Evolutionary conservation across 1,284 basidiomycete genomes (phyloP), one percentile per base, ranked within the genome.

Genomic region (Trichosporon ovoides): DNA sequence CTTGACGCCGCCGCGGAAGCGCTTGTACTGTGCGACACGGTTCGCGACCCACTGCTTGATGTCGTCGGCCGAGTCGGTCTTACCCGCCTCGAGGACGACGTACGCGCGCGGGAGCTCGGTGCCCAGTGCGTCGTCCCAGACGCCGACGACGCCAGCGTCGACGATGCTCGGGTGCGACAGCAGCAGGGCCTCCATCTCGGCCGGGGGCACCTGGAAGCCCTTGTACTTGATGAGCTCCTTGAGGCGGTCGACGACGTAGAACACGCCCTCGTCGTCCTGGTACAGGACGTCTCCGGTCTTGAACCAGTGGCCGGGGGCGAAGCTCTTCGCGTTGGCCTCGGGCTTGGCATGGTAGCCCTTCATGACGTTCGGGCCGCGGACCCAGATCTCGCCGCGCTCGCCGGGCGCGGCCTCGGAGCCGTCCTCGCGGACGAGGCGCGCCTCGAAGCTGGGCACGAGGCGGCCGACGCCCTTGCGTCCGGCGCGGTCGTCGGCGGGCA

Each of bases 161-260:
- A 82, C 83, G 22, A 89, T 79, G 2, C 86, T 82, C 0, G 86
- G 84, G 66, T 91, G 87, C 4, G 82, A 82, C 14, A 91, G 75
- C 1, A 92, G 81, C 0, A 90, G 73, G 37, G 82, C 81, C 70
- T 92, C 89, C 2, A 92, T 80, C 66, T 91, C 89, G 0, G 90
- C 89, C 0, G 89, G 89, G 0, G 90, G 84, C 14, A 92, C 90
- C 81, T 77, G 75, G 59, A 68, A 76, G 22, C 76, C 77, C 61
- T 79, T 79, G 63, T 90, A 91, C 73, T 91, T 91, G 78, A 92
- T 88, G 36, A 91, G 76, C 69, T 91, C 89, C 67, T 91, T 91
- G 63, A 84, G 81, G 46, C 77, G 63, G 61, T 79, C 77, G 33
- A 77, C 73, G 43, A 79, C 74, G 84, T 61, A 53, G 51, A 50